Base-by-base conservation (phyloP, 768 basidiomycete genomes). In the Paxillus rubicundulus region DNA sequence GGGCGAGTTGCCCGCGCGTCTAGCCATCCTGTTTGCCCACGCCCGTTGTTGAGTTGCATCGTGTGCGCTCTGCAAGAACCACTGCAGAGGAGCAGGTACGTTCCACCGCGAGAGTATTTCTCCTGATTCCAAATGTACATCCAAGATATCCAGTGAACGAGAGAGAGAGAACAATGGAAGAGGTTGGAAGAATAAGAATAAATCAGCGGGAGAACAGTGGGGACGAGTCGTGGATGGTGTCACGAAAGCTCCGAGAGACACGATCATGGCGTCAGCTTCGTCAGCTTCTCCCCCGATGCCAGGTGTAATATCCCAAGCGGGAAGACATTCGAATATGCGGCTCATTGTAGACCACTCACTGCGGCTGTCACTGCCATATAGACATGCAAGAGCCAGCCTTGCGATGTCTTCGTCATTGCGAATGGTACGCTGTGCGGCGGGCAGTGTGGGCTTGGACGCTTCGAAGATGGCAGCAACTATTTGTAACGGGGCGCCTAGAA, bases 281-380 rank as follows among this genome's bases (percentile, higher is more conserved):
- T 92, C 92, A 45, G 77, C 81, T 52, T 89, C 80, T 38, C 78
- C 77, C 43, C 85, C 81, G 37, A 77, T 80, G n/a, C 77, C 77
- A 38, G 67, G 66, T 8, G 70, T 55, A 39, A 84, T 74, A 51
- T 84, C 85, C 92, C 95, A 97, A 3, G 87, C 96, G 0, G 96
- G 96, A 30, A 98, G 77, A 65, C 95, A 99, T 66, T 99, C 96
- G 67, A 99, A 98, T 46, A 99, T 90, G 30, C 77, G 74, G 58
- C 87, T 91, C 94, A 97, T 98, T 4, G 76, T 84, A 1, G 82
- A 63, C 92, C 91, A 96, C 58, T 85, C 78, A 52, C 82, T 75
- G 32, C 86, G 70, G 50, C 79, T 80, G 53, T 84, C 78, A 60
- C 82, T 88, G 13, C 93, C 93, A 56, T 99, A 99, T 20, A 98